Base-by-base conservation (phyloP, 345 rosid species). In the Acer saccharum region DNA sequence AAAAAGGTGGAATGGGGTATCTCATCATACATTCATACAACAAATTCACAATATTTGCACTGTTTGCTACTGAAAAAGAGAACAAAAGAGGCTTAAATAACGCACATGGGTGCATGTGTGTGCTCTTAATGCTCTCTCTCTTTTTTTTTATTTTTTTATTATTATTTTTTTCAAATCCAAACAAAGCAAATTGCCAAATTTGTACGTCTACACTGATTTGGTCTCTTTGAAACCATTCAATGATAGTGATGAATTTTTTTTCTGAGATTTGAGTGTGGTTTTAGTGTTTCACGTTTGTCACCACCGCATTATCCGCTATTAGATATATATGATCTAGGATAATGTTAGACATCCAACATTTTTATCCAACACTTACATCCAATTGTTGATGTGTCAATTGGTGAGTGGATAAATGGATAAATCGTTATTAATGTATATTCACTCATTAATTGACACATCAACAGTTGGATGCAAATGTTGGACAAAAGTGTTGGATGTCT, bases 51-150 rank as follows among this genome's bases (percentile, higher is more conserved):
- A 14, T 14, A 4, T 14, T 50, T 14, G 17, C 4, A 16, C 68
- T 73, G 76, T 62, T 32, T 63, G 72, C 63, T 11, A 44, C 65
- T 48, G 78, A 48, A 50, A 77, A 27, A 65, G 68, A 55, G 74
- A 25, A 54, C 58, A 54, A 50, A 68, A 57, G 68, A 60, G 65
- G 73, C 2, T 70, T 63, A 62, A 84, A 73, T 80, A 81, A 48
- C 77, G 83, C 87, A 87, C 87, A 81, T 87, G 87, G 84, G 82
- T 4, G 87, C 84, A 79, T 72, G 83, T 86, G 86, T 71, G 0
- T 60, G 64, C 64, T 54, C 58, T 46, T 46, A 46, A 10, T 46
- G 50, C 14, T 46, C 2, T 2, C 9, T 44, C 11, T 54, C 3
- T 54, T 2, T 54, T 2, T 54, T 16, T 54, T 54, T 52, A 32